phyloP scores from a whole-genome alignment of 768 basidiomycete genomes.

The Phaffia tasmanica region DNA sequence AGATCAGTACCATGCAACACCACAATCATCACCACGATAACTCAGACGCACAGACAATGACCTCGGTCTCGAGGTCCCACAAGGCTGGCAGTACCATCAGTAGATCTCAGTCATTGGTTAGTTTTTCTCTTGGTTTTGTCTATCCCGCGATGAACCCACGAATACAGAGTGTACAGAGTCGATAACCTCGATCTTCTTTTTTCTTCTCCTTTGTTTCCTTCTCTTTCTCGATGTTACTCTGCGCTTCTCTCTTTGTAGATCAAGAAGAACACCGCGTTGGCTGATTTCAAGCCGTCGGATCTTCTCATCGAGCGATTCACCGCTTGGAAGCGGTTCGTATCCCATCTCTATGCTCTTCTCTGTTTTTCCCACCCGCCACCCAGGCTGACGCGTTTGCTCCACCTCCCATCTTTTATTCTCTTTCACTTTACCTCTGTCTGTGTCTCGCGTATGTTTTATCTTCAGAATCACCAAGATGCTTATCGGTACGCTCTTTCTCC shows the following conservation, averaged over 20 bases:
- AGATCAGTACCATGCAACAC: conserved; percentile 11
- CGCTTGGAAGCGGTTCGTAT: conserved; percentile 78
- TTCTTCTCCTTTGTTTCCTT: not conserved
- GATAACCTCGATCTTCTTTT: not conserved
- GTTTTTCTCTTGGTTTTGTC: conserved; percentile 20
- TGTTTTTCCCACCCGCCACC: no score
- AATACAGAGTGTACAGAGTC: not conserved
- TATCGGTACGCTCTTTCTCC: conserved; percentile 41
- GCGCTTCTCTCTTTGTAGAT: conserved; percentile 41
- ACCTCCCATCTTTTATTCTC: no score
- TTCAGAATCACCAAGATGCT: conserved; percentile 97
- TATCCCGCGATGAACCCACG: not conserved
- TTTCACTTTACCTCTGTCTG: no score
- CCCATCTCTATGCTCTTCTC: no score
- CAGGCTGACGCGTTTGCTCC: no score
- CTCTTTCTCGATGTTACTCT: not conserved
- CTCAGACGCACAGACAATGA: conserved; percentile 19
- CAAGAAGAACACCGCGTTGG: conserved; percentile 82
- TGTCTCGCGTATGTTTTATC: no score
- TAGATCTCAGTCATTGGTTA: conserved; percentile 59
- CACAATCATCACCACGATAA: conserved; percentile 22
- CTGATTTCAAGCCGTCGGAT: conserved; percentile 73
- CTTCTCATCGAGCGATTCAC: conserved; percentile 72
- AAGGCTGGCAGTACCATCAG: conserved; percentile 55
- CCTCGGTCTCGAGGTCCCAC: conserved; percentile 20